Conservation (phyloP, 768 basidiomycete species). For the Hericium alpestre region DNA sequence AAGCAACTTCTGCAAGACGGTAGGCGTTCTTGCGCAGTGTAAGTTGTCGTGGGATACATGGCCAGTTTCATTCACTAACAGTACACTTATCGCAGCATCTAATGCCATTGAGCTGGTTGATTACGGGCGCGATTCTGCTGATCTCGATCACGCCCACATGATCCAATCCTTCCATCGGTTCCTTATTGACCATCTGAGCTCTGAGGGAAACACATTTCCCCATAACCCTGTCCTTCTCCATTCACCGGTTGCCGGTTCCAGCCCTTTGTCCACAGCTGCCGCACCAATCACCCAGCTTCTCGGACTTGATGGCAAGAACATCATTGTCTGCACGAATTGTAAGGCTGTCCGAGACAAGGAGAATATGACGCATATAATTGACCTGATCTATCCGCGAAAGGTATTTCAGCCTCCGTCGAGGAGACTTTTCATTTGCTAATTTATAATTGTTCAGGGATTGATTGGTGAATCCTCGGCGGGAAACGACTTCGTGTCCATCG, state of each 20-base stretch:
- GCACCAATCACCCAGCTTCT: slow-evolving; percentile 81
- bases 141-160: slow-evolving; percentile 72
- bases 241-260: slow-evolving; percentile 16
- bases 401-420: slow-evolving; percentile 28
- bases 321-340: slow-evolving; percentile 69
- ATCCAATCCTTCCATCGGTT: slow-evolving; percentile 96
- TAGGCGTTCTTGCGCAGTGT: slow-evolving; percentile 85
- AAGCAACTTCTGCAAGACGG: slow-evolving; percentile 93
- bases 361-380: slow-evolving; percentile 72
- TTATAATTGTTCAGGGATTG: slow-evolving; percentile 16
- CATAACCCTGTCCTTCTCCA: slow-evolving; percentile 45
- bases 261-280: slow-evolving; percentile 28
- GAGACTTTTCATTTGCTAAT: neutral
- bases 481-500: slow-evolving; percentile 53
- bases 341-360: slow-evolving; percentile 63
- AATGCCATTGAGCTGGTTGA: slow-evolving; percentile 87
- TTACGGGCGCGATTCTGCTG: slow-evolving; percentile 65
- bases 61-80: slow-evolving; percentile 12
- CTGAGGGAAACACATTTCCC: slow-evolving; percentile 58
- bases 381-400: slow-evolving; percentile 79
- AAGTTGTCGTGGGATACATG: slow-evolving; percentile 5
- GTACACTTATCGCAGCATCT: slow-evolving; percentile 29
- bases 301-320: slow-evolving; percentile 68
- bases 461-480: slow-evolving; percentile 26
- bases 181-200: slow-evolving; percentile 72